A percentile compares a stretch with the other conserved stretches of the same genome.
Evolutionary conservation across 345 rosid species (phyloP).

Genomic region (Syzygium aromaticum): DNA sequence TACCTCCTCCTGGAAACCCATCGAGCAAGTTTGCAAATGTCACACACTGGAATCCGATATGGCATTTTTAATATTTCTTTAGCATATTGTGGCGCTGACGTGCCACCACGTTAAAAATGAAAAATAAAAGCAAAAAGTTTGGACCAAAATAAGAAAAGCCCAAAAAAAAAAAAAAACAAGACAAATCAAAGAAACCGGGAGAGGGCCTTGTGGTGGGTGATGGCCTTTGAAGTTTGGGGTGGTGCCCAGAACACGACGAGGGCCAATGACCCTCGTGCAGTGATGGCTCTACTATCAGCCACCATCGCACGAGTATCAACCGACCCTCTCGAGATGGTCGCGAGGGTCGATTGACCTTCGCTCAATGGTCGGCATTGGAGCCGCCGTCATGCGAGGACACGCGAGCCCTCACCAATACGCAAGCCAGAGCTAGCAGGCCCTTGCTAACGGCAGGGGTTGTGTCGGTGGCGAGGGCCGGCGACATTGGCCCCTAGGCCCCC

Average conservation of each 20-base stretch:
- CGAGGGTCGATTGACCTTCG: neutral
- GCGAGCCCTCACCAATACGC: neutral
- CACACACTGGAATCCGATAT: rapidly evolving
- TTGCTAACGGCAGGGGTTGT: neutral
- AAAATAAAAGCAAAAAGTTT: too few relatives aligned
- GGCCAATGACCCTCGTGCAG: neutral
- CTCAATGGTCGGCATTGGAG: neutral
- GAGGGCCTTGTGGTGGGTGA: neutral
- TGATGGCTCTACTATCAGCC: neutral
- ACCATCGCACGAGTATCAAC: neutral
- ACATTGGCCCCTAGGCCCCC: neutral
- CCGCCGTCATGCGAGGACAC: neutral
- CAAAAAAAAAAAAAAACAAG: too few relatives aligned
- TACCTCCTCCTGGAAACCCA: neutral
- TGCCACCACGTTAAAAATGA: too few relatives aligned
- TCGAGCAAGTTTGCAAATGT: neutral
- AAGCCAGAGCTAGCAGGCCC: neutral
- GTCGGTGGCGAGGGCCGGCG: rapidly evolving
- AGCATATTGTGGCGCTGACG: neutral
- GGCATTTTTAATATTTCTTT: neutral
- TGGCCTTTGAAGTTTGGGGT: neutral
- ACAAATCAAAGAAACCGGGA: neutral
- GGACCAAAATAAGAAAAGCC: too few relatives aligned
- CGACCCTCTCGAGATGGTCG: neutral
- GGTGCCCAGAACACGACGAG: neutral